Base-by-base conservation (phyloP, 2,329 filamentous ascomycete genomes). In the Dothiorella sarmentorum region DNA sequence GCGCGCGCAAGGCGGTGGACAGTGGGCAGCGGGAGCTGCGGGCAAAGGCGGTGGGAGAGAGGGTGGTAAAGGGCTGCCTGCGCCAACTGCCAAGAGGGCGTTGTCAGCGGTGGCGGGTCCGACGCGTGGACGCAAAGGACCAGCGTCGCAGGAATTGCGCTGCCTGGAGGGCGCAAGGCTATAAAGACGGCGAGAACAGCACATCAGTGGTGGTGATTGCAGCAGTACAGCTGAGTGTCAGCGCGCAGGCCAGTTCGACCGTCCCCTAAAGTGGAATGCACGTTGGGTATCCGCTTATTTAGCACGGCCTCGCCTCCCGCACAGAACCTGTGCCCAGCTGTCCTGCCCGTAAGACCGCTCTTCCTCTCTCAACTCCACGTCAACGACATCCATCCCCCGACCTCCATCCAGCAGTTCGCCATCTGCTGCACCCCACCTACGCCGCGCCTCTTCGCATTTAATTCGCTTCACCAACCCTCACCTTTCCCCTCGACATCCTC, bases 231-330 rank as follows among this genome's bases (percentile, higher is more conserved):
- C n/a, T n/a, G n/a, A n/a, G n/a, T n/a, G n/a, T n/a, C n/a, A 42
- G 49, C 49, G 49, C 37, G 49, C 49, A 53, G 49, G 24, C 49
- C 49, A 53, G 49, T 44, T 42, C 67, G 31, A n/a, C 29, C 55
- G 38, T 47, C 55, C 55, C 55, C 55, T 45, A 47, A 57, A 57
- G 55, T 57, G 55, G 55, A 47, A 57, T 45, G 55, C 40, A 57
- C 55, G 55, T 57, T 57, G 55, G 55, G 55, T 57, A 45, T 57
- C 74, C 71, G 71, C 71, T 73, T 73, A 73, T 73, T 73, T 73
- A 72, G 69, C 70, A 71, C 71, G 65, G 71, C 68, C 61, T 71
- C 63, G 70, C 71, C 69, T 71, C 67, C 68, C 70, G 66, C 71
- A 73, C 70, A 70, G 63, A 69, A 64, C 61, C 65, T 55, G 49